phyloP scores from a whole-genome alignment of 2,329 filamentous ascomycete species.

The Hawksworthiomyces lignivorus region DNA sequence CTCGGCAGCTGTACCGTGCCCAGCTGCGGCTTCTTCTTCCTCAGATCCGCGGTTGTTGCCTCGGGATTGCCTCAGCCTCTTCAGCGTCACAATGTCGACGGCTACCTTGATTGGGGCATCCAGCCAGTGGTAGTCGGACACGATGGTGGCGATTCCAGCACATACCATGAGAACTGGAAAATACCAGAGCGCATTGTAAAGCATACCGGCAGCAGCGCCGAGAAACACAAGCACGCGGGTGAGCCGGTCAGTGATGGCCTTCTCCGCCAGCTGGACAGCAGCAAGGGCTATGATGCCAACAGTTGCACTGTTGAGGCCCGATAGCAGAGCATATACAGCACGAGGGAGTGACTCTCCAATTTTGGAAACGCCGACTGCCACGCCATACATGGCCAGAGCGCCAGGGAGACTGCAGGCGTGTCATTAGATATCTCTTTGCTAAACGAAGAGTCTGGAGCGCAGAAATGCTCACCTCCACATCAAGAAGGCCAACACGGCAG shows the following conservation, averaged over 20 bases:
- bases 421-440: too few relatives aligned
- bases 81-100: too few relatives aligned
- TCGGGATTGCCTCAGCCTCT: too few relatives aligned
- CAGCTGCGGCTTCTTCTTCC: too few relatives aligned
- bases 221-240: constrained; percentile 58
- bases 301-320: constrained; percentile 63
- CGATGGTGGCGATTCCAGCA: constrained; percentile 43
- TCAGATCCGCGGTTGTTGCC: background rate
- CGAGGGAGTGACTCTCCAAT: constrained; percentile 51
- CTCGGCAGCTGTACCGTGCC: too few relatives aligned
- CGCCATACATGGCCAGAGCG: constrained; percentile 60
- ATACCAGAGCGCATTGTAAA: constrained; percentile 69
- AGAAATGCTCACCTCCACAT: constrained; percentile 44
- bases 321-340: constrained; percentile 60
- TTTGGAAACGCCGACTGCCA: constrained; percentile 56
- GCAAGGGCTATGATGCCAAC: constrained; percentile 66
- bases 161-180: constrained; percentile 57
- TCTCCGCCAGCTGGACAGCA: constrained; percentile 58
- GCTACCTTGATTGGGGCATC: constrained; percentile 26
- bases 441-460: too few relatives aligned
- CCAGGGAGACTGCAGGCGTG: constrained; percentile 47
- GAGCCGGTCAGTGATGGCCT: constrained; percentile 57
- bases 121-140: constrained; percentile 49
- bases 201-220: constrained; percentile 54
- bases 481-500: constrained; percentile 52